Base-by-base conservation (phyloP, 176 grass and related monocot species). In the Oryza glaberrima region DNA sequence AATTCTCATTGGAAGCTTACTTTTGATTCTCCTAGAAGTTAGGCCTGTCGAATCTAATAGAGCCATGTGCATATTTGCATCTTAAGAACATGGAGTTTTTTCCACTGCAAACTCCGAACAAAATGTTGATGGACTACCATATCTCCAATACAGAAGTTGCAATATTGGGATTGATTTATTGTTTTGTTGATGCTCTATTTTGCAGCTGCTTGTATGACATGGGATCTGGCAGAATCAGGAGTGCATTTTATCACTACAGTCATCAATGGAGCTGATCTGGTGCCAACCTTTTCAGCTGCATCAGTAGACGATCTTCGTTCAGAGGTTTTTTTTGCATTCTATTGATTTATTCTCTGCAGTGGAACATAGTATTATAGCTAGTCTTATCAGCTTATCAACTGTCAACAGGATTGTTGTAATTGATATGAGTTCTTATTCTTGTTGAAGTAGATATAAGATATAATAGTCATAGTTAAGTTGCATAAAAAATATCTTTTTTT, bases 201-300 rank as follows among this genome's bases (percentile, higher is more conserved):
- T 64, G 15, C 91, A 98, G 96, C 93, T 87, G 96, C 96, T 82
- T 98, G 93, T 81, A 95, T 98, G 93, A 98, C 96, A 67, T 98
- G 89, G 96, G 93, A 98, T 72, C 91, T 98, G 90, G 96, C 96
- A 19, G 96, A 98, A 61, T 98, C 93, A 32, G 96, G 96, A 74
- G 78, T 67, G 54, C 83, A 92, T 75, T 98, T 98, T 86, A 91
- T 95, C 81, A 98, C 96, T 83, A 89, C 96, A 88, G 91, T 98
- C n/a, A 95, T 98, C 49, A 98, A 95, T 68, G 93, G 91, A 79
- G 93, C 93, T 89, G 93, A 98, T 91, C 84, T 98, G 77, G 96
- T 98, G 67, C 96, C 96, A 77, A 94, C 87, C 6, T 98, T 98
- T 90, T 98, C 96, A 35, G 91, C 89, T 51, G 96, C 96, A 45